Conservation (phyloP, 1,284 basidiomycete genomes). For the Tausonia pullulans region DNA sequence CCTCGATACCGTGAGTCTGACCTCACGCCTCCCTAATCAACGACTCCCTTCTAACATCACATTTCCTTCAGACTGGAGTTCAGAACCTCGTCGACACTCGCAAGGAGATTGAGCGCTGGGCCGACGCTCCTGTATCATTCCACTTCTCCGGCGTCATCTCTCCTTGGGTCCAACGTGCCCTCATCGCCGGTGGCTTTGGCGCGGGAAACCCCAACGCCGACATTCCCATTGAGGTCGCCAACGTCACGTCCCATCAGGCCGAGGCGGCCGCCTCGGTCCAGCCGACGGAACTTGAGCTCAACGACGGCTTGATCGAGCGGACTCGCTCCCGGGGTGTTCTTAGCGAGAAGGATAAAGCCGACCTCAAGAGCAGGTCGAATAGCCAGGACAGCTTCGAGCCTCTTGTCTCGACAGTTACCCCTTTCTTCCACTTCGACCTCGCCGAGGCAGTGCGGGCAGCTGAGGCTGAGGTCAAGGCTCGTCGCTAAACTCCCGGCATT, state of each 20-base stretch:
- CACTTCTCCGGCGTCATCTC: conserved; percentile 47
- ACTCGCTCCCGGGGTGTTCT: conserved; percentile 4
- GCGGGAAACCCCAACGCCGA: conserved; percentile 35
- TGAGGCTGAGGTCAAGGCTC: neutral
- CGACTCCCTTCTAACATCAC: neutral
- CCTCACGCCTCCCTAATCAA: neutral
- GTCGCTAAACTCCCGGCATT: too few species aligned
- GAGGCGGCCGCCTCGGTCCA: neutral
- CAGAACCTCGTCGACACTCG: conserved; percentile 86
- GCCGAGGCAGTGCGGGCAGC: conserved; percentile 28
- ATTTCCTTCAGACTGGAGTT: conserved; percentile 55
- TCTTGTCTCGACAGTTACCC: conserved; percentile 24
- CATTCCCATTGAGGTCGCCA: conserved; percentile 52
- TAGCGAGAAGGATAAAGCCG: conserved; percentile 18
- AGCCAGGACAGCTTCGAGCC: conserved; percentile 26
- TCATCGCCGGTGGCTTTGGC: conserved; percentile 80
- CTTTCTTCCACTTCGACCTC: conserved; percentile 38
- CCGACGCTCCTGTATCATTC: conserved; percentile 66
- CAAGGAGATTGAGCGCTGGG: conserved; percentile 76
- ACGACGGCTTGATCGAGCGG: conserved; percentile 17
- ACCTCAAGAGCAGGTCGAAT: conserved; percentile 18
- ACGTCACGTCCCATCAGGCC: conserved; percentile 47
- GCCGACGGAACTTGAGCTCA: conserved; percentile 16
- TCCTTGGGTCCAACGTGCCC: conserved; percentile 84
- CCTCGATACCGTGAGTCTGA: conserved; percentile 44